phyloP scores from a whole-genome alignment of 345 rosid genomes.

The Lepidium africanum region DNA sequence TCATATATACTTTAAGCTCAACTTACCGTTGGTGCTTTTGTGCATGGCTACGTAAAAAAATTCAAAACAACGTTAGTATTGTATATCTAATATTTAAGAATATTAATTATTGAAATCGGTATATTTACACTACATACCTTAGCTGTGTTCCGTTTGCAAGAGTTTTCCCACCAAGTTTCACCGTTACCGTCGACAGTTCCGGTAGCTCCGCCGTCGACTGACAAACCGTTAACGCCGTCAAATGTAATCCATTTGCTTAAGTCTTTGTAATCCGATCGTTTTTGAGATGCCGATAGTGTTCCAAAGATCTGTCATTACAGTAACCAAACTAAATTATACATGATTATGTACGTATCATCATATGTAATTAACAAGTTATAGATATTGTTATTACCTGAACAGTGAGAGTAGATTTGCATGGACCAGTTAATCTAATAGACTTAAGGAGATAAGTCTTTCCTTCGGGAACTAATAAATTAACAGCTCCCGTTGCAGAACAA shows the following conservation, averaged over 20 bases:
- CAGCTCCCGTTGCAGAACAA: constrained; percentile 42
- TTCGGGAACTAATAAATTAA: constrained; percentile 42
- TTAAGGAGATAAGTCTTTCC: constrained; percentile 41
- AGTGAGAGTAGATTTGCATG: constrained; percentile 52
- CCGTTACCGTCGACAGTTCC: constrained; percentile 79
- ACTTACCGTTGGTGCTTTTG: constrained; percentile 76
- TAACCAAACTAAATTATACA: neutral
- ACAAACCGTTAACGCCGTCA: constrained; percentile 35
- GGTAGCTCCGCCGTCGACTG: constrained; percentile 57
- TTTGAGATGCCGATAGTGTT: constrained; percentile 49
- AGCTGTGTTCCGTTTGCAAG: constrained; percentile 66
- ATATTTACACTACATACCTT: neutral
- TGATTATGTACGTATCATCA: neutral
- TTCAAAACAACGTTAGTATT: too few relatives aligned
- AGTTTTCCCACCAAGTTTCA: constrained; percentile 77
- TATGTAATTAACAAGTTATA: neutral
- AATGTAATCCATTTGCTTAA: constrained; percentile 55
- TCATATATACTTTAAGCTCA: neutral
- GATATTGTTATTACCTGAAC: constrained; percentile 38
- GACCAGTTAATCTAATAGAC: constrained; percentile 53
- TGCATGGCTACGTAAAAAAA: constrained; percentile 47
- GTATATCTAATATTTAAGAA: too few relatives aligned
- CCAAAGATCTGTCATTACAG: constrained; percentile 46
- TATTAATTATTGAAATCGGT: too few relatives aligned
- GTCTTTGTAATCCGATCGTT: constrained; percentile 50